A percentile compares a stretch with the other conserved stretches of the same genome.
Conservation (phyloP, 1,284 basidiomycete genomes). For the Xerocomus tenax region DNA sequence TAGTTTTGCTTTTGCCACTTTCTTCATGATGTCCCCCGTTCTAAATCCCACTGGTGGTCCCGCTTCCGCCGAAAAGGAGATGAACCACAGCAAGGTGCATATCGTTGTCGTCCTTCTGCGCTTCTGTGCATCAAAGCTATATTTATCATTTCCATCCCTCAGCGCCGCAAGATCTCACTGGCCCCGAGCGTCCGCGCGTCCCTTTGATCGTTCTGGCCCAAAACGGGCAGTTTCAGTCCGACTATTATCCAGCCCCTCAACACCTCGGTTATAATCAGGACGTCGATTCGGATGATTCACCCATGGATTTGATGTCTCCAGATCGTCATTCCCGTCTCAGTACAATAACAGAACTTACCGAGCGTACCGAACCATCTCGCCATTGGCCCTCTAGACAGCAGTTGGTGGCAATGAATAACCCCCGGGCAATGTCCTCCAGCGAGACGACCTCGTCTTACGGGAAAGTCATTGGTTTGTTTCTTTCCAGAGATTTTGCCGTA, state of each 20-base stretch:
- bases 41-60: constrained; percentile 31
- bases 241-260: constrained; percentile 25
- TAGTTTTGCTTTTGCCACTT: constrained; percentile 30
- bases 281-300: constrained; percentile 13
- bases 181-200: constrained; percentile 36
- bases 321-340: constrained; percentile 37
- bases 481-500: background rate
- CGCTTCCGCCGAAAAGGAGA: constrained; percentile 28
- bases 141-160: constrained; percentile 3
- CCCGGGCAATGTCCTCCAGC: constrained; percentile 34
- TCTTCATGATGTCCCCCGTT: constrained; percentile 29
- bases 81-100: constrained; percentile 33
- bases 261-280: constrained; percentile 18
- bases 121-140: constrained; percentile 3
- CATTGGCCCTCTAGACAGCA: constrained; percentile 38
- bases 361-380: constrained; percentile 49
- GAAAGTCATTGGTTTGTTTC: constrained; percentile 45
- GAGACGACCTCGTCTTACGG: constrained; percentile 56
- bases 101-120: constrained; percentile 15
- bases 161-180: constrained; percentile 13
- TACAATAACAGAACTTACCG: constrained; percentile 59
- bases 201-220: constrained; percentile 52
- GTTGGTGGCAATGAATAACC: constrained; percentile 33
- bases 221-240: constrained; percentile 35
- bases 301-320: constrained; percentile 20